phyloP scores from a whole-genome alignment of 2,329 filamentous ascomycete genomes.

The Fusarium marasasianum region DNA sequence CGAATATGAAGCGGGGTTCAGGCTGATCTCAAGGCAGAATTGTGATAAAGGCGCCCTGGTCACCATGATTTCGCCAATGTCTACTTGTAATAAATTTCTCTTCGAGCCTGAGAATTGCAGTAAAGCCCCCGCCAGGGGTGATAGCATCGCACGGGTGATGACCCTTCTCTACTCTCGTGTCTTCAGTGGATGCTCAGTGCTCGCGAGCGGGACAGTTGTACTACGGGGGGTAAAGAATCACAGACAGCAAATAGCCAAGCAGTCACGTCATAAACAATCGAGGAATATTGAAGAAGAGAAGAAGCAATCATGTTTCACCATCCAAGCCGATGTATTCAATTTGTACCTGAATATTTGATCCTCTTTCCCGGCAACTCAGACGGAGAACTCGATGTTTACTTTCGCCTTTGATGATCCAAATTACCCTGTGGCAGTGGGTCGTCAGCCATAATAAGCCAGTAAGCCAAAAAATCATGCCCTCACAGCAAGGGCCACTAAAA shows the following conservation, averaged over 20 bases:
- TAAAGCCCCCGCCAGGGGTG: too few species aligned
- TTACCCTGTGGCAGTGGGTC: not conserved
- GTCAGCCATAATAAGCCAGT: not conserved
- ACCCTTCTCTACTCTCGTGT: accelerated
- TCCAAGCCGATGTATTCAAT: accelerated
- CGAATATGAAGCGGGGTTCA: not conserved
- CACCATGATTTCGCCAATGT: not conserved
- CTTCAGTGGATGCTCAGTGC: accelerated
- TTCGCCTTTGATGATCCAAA: too few species aligned
- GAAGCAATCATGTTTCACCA: not conserved
- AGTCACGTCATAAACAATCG: not conserved
- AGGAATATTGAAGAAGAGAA: accelerated
- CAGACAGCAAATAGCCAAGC: not conserved
- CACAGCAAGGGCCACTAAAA: not conserved
- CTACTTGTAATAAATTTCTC: too few species aligned
- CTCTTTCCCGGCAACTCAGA: not conserved
- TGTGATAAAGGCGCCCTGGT: too few species aligned
- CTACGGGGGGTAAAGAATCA: accelerated
- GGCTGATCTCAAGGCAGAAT: not conserved
- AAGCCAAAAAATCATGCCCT: not conserved
- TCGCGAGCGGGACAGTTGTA: accelerated
- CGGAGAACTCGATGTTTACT: not conserved
- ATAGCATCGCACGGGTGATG: not conserved
- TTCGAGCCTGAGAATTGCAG: too few species aligned
- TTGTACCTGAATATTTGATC: not conserved